Evolutionary conservation across 352 stramenopile species (phyloP).

Genomic region (Globisporangium spiculum): DNA sequence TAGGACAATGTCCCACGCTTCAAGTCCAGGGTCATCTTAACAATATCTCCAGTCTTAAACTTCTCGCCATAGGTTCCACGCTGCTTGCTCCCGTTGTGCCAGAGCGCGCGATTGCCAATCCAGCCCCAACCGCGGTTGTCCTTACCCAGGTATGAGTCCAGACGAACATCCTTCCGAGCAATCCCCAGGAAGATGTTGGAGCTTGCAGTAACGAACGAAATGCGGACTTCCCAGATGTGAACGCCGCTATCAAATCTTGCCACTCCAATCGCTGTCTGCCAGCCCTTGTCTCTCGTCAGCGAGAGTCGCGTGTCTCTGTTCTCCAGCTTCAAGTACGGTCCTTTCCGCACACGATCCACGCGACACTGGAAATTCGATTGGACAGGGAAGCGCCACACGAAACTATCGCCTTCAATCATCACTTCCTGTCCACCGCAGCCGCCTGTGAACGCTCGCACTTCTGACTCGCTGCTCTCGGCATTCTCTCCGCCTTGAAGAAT

Average conservation of each 20-base stretch:
- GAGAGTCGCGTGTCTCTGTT: slow-evolving; percentile 79
- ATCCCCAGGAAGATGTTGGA: slow-evolving; percentile 90
- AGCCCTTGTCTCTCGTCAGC: slow-evolving; percentile 84
- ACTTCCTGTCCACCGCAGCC: slow-evolving; percentile 80
- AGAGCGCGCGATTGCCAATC: slow-evolving; percentile 88
- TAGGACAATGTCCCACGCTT: slow-evolving; percentile 84
- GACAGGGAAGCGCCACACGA: slow-evolving; percentile 86
- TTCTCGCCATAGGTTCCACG: slow-evolving; percentile 89
- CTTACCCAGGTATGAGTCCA: slow-evolving; percentile 90
- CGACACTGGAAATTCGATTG: slow-evolving; percentile 89
- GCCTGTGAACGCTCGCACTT: slow-evolving; percentile 84
- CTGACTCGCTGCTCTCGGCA: slow-evolving; percentile 53
- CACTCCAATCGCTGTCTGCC: slow-evolving; percentile 87
- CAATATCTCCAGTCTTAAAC: slow-evolving; percentile 86
- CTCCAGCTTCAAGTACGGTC: slow-evolving; percentile 88
- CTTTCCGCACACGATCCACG: slow-evolving; percentile 81
- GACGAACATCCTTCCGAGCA: slow-evolving; percentile 73
- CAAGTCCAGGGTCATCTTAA: slow-evolving; percentile 81
- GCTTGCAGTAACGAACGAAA: slow-evolving; percentile 84
- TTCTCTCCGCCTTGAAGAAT: slow-evolving; percentile 76
- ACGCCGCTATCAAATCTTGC: slow-evolving; percentile 82
- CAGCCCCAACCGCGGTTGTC: slow-evolving; percentile 90
- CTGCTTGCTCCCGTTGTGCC: slow-evolving; percentile 90
- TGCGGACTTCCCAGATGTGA: slow-evolving; percentile 89
- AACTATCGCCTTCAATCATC: slow-evolving; percentile 83